Evolutionary conservation across 1,139 yeast genomes (phyloP).

Genomic region (Protomyces macrosporus): DNA sequence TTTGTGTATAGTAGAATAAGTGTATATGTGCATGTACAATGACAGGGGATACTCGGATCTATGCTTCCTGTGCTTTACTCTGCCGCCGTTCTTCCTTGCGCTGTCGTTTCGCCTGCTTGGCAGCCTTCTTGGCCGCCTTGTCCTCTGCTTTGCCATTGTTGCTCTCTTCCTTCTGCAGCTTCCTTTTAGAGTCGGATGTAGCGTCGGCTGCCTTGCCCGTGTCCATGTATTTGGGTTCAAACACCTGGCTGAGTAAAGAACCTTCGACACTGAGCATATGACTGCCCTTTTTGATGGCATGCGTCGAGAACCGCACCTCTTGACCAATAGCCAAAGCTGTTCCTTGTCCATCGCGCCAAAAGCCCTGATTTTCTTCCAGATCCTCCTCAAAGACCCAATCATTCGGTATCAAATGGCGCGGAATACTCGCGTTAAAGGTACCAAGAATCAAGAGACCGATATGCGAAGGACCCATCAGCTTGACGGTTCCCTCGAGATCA

Average conservation of each 20-base stretch:
- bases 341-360: slow-evolving; percentile 24
- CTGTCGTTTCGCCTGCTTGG: neutral
- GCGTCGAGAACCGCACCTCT: slow-evolving; percentile 8
- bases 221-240: neutral
- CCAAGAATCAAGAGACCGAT: slow-evolving; percentile 86
- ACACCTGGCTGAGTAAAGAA: slow-evolving; percentile 3
- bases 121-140: neutral
- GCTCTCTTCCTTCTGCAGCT: neutral
- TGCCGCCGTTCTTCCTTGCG: neutral
- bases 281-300: slow-evolving; percentile 18
- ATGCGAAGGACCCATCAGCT: slow-evolving; percentile 92
- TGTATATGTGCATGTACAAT: neutral
- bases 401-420: slow-evolving; percentile 72
- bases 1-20: neutral
- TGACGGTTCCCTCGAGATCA: slow-evolving; percentile 67
- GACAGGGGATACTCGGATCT: neutral
- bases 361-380: slow-evolving; percentile 48
- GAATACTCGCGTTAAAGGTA: slow-evolving; percentile 89
- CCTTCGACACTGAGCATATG: slow-evolving; percentile 23
- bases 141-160: neutral
- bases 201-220: neutral
- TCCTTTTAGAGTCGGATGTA: neutral
- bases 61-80: neutral
- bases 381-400: slow-evolving; percentile 83
- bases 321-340: neutral